Evolutionary conservation across 345 rosid genomes (phyloP).

Genomic region (Lumnitzera littorea): DNA sequence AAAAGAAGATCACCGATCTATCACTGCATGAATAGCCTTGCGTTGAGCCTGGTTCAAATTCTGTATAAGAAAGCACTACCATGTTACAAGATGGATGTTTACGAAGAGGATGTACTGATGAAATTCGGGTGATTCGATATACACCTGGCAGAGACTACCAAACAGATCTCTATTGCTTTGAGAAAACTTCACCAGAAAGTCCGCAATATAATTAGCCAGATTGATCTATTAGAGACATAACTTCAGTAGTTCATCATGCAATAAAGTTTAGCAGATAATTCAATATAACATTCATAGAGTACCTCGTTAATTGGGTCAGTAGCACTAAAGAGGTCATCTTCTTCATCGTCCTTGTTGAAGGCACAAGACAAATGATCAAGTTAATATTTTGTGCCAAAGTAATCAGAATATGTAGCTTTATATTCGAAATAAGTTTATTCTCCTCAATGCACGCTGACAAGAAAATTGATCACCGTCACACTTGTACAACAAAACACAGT

Average conservation of each 20-base stretch:
- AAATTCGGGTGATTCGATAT: constrained; percentile 7
- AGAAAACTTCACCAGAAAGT: constrained; percentile 51
- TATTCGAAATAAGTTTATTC: not conserved
- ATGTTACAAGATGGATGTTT: not conserved
- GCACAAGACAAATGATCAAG: constrained; percentile 1
- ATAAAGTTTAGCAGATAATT: not conserved
- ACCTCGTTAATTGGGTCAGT: constrained; percentile 82
- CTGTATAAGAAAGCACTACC: constrained; percentile 18
- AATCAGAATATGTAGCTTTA: not conserved
- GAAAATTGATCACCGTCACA: too few species aligned
- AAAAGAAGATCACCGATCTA: constrained; percentile 20
- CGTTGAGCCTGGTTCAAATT: constrained; percentile 42
- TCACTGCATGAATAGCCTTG: constrained; percentile 37
- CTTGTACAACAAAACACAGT: not conserved
- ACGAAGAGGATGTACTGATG: not conserved
- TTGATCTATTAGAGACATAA: constrained; percentile 46
- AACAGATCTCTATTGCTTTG: constrained; percentile 42
- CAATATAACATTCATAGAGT: constrained; percentile 1
- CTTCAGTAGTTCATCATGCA: not conserved
- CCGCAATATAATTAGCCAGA: constrained; percentile 57
- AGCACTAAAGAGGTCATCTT: constrained; percentile 36
- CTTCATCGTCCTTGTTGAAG: constrained; percentile 35
- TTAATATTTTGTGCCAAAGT: constrained; percentile 1
- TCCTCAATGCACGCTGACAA: too few species aligned
- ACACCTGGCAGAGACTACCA: constrained; percentile 66